phyloP scores from a whole-genome alignment of 2,329 filamentous ascomycete species.

The Botrytis deweyae region DNA sequence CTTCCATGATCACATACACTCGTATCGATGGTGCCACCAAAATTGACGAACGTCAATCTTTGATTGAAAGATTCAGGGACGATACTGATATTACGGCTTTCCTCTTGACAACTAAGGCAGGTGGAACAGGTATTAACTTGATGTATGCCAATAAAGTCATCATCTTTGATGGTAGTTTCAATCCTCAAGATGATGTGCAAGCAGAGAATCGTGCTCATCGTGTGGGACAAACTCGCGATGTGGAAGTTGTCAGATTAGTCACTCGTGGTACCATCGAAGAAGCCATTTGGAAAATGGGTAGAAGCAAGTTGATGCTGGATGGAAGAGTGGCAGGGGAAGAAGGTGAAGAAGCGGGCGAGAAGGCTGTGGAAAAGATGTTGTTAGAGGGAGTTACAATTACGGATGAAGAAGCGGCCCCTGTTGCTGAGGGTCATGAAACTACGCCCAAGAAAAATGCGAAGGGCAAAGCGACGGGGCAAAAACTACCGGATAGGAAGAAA shows the following conservation, averaged over 20 bases:
- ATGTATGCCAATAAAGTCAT: constrained; percentile 96
- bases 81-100: constrained; percentile 82
- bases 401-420: constrained; percentile 18
- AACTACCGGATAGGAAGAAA: constrained; percentile 15
- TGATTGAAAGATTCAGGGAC: constrained; percentile 83
- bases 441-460: constrained; percentile 14
- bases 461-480: constrained; percentile 5
- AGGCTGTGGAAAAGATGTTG: constrained; percentile 36
- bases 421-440: constrained; percentile 19
- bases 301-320: constrained; percentile 91
- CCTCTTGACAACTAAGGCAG: constrained; percentile 87
- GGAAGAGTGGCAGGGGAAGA: constrained; percentile 64
- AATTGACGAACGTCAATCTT: constrained; percentile 78
- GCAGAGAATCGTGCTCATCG: constrained; percentile 96
- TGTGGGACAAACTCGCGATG: constrained; percentile 84
- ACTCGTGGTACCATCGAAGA: constrained; percentile 84
- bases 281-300: constrained; percentile 84
- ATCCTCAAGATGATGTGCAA: constrained; percentile 97
- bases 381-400: constrained; percentile 31
- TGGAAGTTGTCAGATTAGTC: constrained; percentile 86
- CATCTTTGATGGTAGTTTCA: constrained; percentile 96
- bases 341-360: constrained; percentile 39
- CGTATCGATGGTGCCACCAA: constrained; percentile 84
- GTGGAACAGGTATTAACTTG: constrained; percentile 95
- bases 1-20: constrained; percentile 71